Base-by-base conservation (phyloP, 1,284 basidiomycete genomes). In the Phaffia rhodozyma region DNA sequence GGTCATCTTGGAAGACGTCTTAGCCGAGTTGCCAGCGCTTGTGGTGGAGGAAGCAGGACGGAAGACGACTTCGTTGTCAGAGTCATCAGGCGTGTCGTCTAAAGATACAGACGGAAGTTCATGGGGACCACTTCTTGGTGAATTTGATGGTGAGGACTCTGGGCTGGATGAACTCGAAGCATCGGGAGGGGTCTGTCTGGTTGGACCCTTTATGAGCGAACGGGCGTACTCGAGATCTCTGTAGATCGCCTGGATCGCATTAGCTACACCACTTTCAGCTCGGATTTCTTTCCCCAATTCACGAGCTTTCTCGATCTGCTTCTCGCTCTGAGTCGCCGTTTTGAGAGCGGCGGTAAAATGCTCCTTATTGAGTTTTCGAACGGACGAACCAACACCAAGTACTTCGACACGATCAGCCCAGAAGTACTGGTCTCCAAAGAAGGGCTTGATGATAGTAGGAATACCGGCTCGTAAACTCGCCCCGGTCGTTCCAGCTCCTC, bases 351-450 rank as follows among this genome's bases (percentile, higher is more conserved):
- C 83, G 9, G 86, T 81, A 56, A 98, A 78, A 55, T 76, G 78
- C 18, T 89, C 84, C 4, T 85, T 84, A 20, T 88, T 91, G 60
- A 97, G 79, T 74, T 91, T 91, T 68, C 87, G 83, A 50, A 97
- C 85, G 61, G 86, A 83, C 47, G 84, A 81, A 34, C 94, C 94
- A 56, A 97, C 85, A 49, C 92, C 91, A 47, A 98, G 81, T 3
- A 89, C 89, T 75, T 97, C 91, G 25, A 94, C 89, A 7, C 92
- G 86, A 76, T 91, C 89, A 4, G 89, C 90, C 90, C 92, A 97
- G 77, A 97, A 97, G 75, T 87, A 91, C 72, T 98, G 75, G 60
- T 73, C 94, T 7, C 94, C 94, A 71, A 97, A 97, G 81, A 96
- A 98, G 0, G 94, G 94, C 69, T 87, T 88, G 72, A 98, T 91